These are phyloP conservation scores for Phytophthora hibernalis DNA, from an alignment of 352 stramenopile genomes.

Conservation along the genomic window DNA sequence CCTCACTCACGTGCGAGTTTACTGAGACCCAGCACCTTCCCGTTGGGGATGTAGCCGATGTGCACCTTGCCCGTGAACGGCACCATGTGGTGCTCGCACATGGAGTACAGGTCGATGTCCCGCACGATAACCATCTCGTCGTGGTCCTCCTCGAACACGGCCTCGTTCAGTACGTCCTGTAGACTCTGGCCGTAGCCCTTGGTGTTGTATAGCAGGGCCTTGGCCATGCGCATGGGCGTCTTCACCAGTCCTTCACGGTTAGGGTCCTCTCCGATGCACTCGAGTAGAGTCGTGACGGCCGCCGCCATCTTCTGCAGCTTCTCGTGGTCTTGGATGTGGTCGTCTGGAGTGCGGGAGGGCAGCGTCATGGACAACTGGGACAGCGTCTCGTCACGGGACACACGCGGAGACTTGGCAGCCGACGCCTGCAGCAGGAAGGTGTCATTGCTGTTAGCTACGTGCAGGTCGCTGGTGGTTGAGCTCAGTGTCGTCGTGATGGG, in stretches of 20 bases:
- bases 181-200: slow-evolving; percentile 95
- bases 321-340: slow-evolving; percentile 76
- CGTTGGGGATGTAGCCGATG: slow-evolving; percentile 95
- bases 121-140: slow-evolving; percentile 99
- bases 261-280: slow-evolving; percentile 96
- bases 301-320: slow-evolving; percentile 94
- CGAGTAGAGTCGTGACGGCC: slow-evolving; percentile 92
- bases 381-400: slow-evolving; percentile 43
- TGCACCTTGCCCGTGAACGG: slow-evolving; percentile 98
- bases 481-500: slow-evolving; percentile 49
- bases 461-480: slow-evolving; percentile 26
- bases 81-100: slow-evolving; percentile 99
- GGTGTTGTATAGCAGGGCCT: slow-evolving; percentile 97
- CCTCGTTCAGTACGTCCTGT: slow-evolving; percentile 94
- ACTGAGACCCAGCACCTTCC: slow-evolving; percentile 97
- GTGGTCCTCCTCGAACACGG: slow-evolving; percentile 98
- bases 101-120: slow-evolving; percentile 98
- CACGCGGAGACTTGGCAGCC: slow-evolving; percentile 29
- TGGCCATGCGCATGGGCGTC: slow-evolving; percentile 97
- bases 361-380: slow-evolving; percentile 74
- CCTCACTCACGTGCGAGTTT: slow-evolving; percentile 99
- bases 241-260: slow-evolving; percentile 95
- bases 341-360: slow-evolving; percentile 55
- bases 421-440: slow-evolving; percentile 25
- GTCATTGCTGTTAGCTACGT: slow-evolving; percentile 4